Evolutionary conservation across 305 asterid genomes (phyloP), one percentile per base, ranked within the genome.

Genomic region (Fraxinus floribunda): DNA sequence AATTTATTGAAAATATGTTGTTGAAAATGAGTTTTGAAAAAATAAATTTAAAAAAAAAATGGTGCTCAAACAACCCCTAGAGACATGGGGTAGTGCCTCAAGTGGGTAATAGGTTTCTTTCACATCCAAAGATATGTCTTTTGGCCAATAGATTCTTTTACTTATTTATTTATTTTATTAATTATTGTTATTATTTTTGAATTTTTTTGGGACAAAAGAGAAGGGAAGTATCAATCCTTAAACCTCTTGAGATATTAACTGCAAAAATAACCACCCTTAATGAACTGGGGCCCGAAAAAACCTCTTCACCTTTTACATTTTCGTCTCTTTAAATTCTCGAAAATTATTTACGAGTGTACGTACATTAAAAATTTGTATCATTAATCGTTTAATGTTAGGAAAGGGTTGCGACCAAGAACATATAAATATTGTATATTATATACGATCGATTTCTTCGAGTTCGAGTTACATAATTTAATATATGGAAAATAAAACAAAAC

Each of bases 71-170:
- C 35, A 32, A 32, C 6, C 36, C 5, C 36, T 83, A 89, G 82
- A 81, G 88, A 85, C 85, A 81, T 79, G 78, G 83, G 77, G 41
- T 79, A 79, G 89, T 80, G 88, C 88, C 89, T 88, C 78, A 62
- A 83, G 90, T 86, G 92, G 91, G 86, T 83, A 86, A 77, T 86
- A 79, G 79, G 86, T 87, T 83, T 86, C 87, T 81, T 89, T 89
- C 88, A 84, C 86, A 83, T 87, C 92, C 82, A 66, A 84, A 77
- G 70, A 83, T 20, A 80, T 62, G 84, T 71, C 80, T 20, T 83
- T 79, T 36, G 77, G 74, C 85, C 85, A 80, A 77, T 83, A 80
- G 68, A 57, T 22, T 39, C 79, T 78, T 78, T 87, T 78, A 22
- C 60, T 79, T 82, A 82, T 82, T 84, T 66, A 0, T 1, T 41